phyloP scores from a whole-genome alignment of 2,329 filamentous ascomycete genomes.

The Arthrobotrys sinensis region DNA sequence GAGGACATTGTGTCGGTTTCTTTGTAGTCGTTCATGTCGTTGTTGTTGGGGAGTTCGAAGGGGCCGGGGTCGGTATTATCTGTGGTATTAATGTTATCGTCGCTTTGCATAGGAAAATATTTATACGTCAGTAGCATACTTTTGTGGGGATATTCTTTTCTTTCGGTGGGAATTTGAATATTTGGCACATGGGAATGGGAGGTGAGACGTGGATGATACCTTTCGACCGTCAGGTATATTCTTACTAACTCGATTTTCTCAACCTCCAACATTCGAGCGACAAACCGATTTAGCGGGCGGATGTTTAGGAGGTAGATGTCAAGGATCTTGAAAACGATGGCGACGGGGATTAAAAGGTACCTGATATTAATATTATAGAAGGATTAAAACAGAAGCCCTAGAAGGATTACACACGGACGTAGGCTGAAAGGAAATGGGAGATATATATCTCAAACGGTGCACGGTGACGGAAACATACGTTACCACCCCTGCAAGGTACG shows the following conservation, averaged over 20 bases:
- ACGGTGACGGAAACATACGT: conserved; percentile 36
- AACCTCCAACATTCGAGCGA: conserved; percentile 34
- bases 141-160: neutral
- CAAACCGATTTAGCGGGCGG: conserved; percentile 19
- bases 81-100: neutral
- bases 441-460: conserved; percentile 40
- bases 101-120: conserved; percentile 1
- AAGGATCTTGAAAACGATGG: conserved; percentile 28
- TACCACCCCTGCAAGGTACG: conserved; percentile 27
- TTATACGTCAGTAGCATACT: conserved; percentile 14
- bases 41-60: conserved; percentile 35
- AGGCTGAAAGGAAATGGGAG: neutral
- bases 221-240: conserved; percentile 39
- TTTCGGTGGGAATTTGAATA: neutral
- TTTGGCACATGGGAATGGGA: conserved; percentile 4
- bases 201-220: conserved; percentile 23
- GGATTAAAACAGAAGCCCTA: neutral
- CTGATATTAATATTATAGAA: conserved; percentile 12
- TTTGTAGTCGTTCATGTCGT: neutral
- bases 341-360: conserved; percentile 39
- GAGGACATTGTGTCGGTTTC: conserved; percentile 20
- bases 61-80: conserved; percentile 18
- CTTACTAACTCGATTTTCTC: conserved; percentile 35
- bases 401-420: conserved; percentile 6
- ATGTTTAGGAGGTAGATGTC: conserved; percentile 32